Conservation (phyloP, 2,329 filamentous ascomycete genomes). For the Fusarium sp. region DNA sequence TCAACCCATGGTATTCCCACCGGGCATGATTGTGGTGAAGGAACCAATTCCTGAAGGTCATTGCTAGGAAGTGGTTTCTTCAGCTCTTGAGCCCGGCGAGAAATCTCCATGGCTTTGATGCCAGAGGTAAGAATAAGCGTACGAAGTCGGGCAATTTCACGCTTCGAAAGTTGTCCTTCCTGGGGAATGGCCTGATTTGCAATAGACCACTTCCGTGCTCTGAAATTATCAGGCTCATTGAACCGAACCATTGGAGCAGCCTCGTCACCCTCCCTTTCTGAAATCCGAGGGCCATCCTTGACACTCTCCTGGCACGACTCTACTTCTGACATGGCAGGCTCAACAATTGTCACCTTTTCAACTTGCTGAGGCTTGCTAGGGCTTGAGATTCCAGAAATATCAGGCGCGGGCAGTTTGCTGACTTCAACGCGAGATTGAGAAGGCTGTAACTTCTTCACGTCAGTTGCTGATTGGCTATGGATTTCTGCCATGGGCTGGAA, state of each 20-base stretch:
- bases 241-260: conserved; percentile 44
- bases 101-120: conserved; percentile 88
- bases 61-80: conserved; percentile 49
- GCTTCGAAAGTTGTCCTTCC: conserved; percentile 61
- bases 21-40: conserved; percentile 34
- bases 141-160: conserved; percentile 83
- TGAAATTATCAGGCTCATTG: conserved; percentile 39
- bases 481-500: conserved; percentile 54
- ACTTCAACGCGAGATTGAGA: conserved; percentile 58
- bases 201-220: conserved; percentile 62
- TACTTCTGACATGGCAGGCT: conserved; percentile 52
- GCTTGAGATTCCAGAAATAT: conserved; percentile 56
- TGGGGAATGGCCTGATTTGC: conserved; percentile 55
- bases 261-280: conserved; percentile 52
- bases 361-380: conserved; percentile 48
- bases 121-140: conserved; percentile 83
- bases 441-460: conserved; percentile 41
- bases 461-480: conserved; percentile 25
- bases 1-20: conserved; percentile 53
- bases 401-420: conserved; percentile 61
- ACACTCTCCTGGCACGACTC: conserved; percentile 50
- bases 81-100: conserved; percentile 67
- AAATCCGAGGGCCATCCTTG: conserved; percentile 45
- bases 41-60: conserved; percentile 31
- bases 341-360: conserved; percentile 31